Percentiles rank a stretch among this genome's conserved stretches.
Evolutionary conservation across 805 yeast species (phyloP).

Genomic region (Ogataea haglerorum): DNA sequence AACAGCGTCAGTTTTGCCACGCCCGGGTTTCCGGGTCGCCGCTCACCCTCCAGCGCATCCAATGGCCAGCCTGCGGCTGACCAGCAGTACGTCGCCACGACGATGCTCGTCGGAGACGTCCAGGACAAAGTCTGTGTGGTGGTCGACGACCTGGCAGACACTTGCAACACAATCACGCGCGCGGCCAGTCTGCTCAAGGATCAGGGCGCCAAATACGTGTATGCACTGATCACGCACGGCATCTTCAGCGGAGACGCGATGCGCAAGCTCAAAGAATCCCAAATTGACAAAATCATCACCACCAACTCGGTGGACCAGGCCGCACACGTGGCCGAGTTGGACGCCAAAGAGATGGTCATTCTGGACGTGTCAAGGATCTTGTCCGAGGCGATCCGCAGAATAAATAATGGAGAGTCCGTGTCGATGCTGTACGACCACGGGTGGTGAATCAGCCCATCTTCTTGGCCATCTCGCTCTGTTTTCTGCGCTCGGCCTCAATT

Average conservation of each 20-base stretch:
- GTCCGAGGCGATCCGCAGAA: constrained; percentile 93
- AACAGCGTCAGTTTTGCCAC: constrained; percentile 15
- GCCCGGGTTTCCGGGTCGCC: constrained; percentile 2
- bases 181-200: constrained; percentile 91
- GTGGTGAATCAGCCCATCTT: constrained; percentile 36
- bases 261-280: constrained; percentile 58
- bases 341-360: constrained; percentile 56
- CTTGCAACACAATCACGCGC: constrained; percentile 85
- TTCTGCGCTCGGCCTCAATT: constrained; percentile 36
- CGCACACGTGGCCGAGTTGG: constrained; percentile 48
- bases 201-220: constrained; percentile 85
- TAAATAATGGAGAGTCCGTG: constrained; percentile 95
- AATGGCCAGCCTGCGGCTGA: constrained; percentile 5
- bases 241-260: constrained; percentile 90
- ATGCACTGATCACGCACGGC: constrained; percentile 90
- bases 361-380: constrained; percentile 84
- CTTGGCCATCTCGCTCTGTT: constrained; percentile 21
- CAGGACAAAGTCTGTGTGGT: constrained; percentile 81
- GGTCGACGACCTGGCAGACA: constrained; percentile 91
- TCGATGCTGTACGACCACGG: constrained; percentile 90
- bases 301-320: constrained; percentile 91
- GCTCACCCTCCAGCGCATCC: constrained; percentile 18
- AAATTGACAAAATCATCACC: constrained; percentile 79
- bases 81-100: constrained; percentile 56
- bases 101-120: constrained; percentile 97